Percentiles rank a stretch among this genome's conserved stretches.
Evolutionary conservation across 177 flowering plant species (phyloP).

Genomic region (Vitis hybrid): DNA sequence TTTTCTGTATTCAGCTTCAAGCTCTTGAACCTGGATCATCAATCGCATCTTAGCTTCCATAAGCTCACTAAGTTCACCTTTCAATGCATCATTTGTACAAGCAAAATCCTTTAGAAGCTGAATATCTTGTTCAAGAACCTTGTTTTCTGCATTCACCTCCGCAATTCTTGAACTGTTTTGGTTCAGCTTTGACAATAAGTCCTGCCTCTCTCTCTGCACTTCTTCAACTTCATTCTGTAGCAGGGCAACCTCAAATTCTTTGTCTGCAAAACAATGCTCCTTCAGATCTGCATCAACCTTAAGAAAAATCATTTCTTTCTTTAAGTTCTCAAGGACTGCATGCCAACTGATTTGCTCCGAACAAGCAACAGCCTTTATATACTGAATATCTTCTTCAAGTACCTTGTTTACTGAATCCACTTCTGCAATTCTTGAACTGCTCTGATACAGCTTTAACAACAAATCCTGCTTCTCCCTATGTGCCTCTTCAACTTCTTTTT

Average conservation of each 20-base stretch:
- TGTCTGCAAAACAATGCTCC: conserved; percentile 35
- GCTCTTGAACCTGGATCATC: conserved; percentile 24
- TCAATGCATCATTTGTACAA: conserved; percentile 28
- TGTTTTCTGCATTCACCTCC: conserved; percentile 29
- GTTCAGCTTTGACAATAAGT: conserved; percentile 27
- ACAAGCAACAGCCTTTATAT: conserved; percentile 32
- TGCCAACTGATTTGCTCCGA: conserved; percentile 14
- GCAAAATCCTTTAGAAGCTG: conserved; percentile 35
- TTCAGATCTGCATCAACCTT: conserved; percentile 42
- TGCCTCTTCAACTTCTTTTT: conserved; percentile 29
- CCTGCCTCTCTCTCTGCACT: conserved; percentile 20
- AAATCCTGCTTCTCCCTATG: conserved; percentile 24
- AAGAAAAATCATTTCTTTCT: conserved; percentile 41
- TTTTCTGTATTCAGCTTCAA: conserved; percentile 31
- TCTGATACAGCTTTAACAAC: conserved; percentile 24
- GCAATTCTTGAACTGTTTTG: conserved; percentile 21
- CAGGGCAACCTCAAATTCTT: conserved; percentile 32
- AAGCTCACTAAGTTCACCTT: conserved; percentile 34
- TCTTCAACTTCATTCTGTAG: conserved; percentile 33
- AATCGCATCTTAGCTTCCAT: conserved; percentile 31
- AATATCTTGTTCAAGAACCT: conserved; percentile 29
- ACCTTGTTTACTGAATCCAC: conserved; percentile 27
- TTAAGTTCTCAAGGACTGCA: conserved; percentile 38
- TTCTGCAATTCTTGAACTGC: conserved; percentile 22
- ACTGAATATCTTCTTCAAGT: conserved; percentile 31